Evolutionary conservation across 805 yeast species (phyloP).

Genomic region (Kurtzmaniella cleridarum): DNA sequence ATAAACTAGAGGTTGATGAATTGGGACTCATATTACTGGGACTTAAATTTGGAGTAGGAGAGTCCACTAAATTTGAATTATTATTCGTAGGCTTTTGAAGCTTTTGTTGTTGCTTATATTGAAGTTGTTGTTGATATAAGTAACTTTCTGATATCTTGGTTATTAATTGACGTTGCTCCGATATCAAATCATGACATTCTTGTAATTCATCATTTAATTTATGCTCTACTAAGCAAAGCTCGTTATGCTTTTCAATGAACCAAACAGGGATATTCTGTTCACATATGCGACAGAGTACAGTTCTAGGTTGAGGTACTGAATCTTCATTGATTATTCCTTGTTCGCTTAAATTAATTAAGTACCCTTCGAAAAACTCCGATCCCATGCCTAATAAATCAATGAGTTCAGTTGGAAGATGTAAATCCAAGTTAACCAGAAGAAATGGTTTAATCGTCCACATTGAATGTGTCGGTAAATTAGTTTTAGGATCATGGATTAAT

Average conservation of each 20-base stretch:
- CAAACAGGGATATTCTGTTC: slow-evolving; percentile 89
- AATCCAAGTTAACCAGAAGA: slow-evolving; percentile 53
- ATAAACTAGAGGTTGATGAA: slow-evolving; percentile 14
- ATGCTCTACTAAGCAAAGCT: slow-evolving; percentile 81
- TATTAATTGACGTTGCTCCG: slow-evolving; percentile 62
- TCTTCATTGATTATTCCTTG: slow-evolving; percentile 58
- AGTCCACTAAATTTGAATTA: slow-evolving; percentile 7
- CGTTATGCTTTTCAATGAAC: slow-evolving; percentile 93
- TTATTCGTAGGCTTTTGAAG: slow-evolving; percentile 7
- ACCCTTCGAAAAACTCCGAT: slow-evolving; percentile 73
- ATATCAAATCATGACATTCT: slow-evolving; percentile 64
- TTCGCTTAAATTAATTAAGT: slow-evolving; percentile 59
- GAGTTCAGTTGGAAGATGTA: slow-evolving; percentile 65
- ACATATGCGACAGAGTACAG: slow-evolving; percentile 85
- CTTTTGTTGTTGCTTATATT: slow-evolving; percentile 9
- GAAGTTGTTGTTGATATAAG: slow-evolving; percentile 12
- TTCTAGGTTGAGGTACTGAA: slow-evolving; percentile 71
- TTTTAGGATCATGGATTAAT: slow-evolving; percentile 57
- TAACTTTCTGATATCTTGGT: slow-evolving; percentile 38
- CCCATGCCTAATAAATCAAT: slow-evolving; percentile 86
- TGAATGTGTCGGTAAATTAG: slow-evolving; percentile 65
- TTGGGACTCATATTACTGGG: slow-evolving; percentile 4
- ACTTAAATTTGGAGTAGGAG: slow-evolving; percentile 6
- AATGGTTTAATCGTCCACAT: slow-evolving; percentile 92
- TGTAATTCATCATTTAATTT: slow-evolving; percentile 74